These are phyloP conservation scores for Sutorius eximius DNA, from an alignment of 1,284 basidiomycete species.

Conservation along the genomic window DNA sequence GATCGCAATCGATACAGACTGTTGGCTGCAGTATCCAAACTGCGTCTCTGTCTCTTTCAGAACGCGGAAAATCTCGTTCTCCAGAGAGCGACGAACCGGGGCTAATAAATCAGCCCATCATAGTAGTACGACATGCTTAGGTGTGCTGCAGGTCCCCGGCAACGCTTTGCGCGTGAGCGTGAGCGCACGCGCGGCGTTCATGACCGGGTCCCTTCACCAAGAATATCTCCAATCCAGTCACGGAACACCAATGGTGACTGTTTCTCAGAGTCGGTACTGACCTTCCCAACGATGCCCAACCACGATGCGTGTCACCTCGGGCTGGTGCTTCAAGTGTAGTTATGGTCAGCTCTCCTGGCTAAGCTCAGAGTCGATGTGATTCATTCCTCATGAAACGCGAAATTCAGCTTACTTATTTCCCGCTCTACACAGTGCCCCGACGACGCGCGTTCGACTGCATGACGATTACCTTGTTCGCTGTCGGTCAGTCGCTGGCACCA, in stretches of 20 bases:
- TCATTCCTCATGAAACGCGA: background rate
- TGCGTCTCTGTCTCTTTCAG: background rate
- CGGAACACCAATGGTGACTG: too few relatives aligned
- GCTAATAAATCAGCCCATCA: background rate
- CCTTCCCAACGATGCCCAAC: background rate
- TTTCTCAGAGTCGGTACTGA: background rate
- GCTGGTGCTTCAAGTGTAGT: background rate
- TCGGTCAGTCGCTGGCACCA: background rate
- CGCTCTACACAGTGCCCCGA: background rate
- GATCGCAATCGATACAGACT: too few relatives aligned
- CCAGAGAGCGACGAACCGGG: background rate
- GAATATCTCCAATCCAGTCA: background rate
- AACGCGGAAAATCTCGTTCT: background rate
- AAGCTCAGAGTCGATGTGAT: background rate
- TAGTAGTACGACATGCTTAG: background rate
- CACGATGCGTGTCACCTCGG: too few relatives aligned
- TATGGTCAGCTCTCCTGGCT: background rate
- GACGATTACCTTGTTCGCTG: background rate
- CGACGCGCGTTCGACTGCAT: background rate
- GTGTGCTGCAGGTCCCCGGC: background rate
- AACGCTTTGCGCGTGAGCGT: background rate
- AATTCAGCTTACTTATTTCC: background rate
- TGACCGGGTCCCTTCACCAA: too few relatives aligned
- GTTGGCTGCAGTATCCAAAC: too few relatives aligned
- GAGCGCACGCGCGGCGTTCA: background rate